Evolutionary conservation across 352 stramenopile genomes (phyloP), one percentile per base, ranked within the genome.

Genomic region (Globisporangium paddicum): DNA sequence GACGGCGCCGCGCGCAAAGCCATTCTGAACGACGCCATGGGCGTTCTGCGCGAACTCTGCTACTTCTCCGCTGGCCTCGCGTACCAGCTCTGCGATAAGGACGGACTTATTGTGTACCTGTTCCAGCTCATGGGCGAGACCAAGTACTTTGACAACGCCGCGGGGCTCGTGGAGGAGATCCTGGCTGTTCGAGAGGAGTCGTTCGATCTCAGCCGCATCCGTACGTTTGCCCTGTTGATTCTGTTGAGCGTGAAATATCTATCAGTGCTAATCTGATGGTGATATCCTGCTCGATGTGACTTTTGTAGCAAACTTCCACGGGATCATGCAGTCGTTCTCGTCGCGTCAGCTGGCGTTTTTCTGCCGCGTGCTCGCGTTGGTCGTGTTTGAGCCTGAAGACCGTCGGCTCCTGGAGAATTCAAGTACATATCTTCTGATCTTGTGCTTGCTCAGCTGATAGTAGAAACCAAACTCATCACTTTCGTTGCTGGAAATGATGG

Each of bases 361-460:
- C 68, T 98, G 93, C 51, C 88, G 95, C n/a, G 92, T 98, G 30
- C 75, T 99, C 23, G 95, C 92, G 3, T 75, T 98, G 7, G 78
- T 98, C 6, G 79, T 98, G 21, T 98, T 98, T 73, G 93, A 98
- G 62, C 93, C 93, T 1, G 95, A 98, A 66, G 95, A 98, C 62
- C 84, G 95, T 18, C 82, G 96, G 34, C 70, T 98, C 1, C 71
- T 98, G 23, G 93, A 98, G 58, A 96, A 78, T 55, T 89, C 91
- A 18, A 91, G 84, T 93, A 61, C 32, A 73, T 79, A 25, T n/a
- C 38, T 47, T n/a, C 38, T 47, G 13, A 3, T 18, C 14, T 34
- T n/a, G 3, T 45, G 11, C 21, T 60, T 21, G 23, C 18, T 7
- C 1, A 34, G 8, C 45, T 35, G 45, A 16, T 47, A 8, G 10